These are phyloP conservation scores for Exophiala sideris DNA, from an alignment of 2,329 filamentous ascomycete species.

Conservation along the genomic window DNA sequence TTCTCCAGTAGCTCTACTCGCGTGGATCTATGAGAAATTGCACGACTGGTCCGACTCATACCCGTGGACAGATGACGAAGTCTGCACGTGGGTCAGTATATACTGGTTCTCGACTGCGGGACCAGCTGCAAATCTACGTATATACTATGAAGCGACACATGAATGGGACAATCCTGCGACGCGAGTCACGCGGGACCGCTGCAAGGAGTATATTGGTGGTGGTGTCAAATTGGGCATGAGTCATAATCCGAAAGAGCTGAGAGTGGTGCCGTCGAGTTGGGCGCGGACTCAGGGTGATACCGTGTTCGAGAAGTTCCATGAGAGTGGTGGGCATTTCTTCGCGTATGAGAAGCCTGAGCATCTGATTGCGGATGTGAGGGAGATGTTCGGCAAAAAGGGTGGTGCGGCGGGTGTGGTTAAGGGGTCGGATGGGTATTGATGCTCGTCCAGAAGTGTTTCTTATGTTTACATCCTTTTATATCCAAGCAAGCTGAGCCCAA, in stretches of 20 bases:
- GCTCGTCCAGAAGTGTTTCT: too few relatives aligned
- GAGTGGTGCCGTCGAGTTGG: slow-evolving; percentile 50
- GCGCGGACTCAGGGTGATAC: slow-evolving; percentile 50
- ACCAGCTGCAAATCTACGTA: slow-evolving; percentile 62
- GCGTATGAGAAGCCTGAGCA: slow-evolving; percentile 50
- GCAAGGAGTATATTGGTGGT: slow-evolving; percentile 32
- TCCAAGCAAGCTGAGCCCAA: too few relatives aligned
- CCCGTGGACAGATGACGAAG: slow-evolving; percentile 71
- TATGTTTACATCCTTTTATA: too few relatives aligned
- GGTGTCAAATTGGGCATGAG: slow-evolving; percentile 53
- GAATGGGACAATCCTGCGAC: slow-evolving; percentile 19
- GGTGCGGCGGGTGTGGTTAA: slow-evolving; percentile 34
- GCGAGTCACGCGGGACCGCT: slow-evolving; percentile 22
- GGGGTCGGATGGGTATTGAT: slow-evolving; percentile 35
- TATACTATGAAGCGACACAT: slow-evolving; percentile 68
- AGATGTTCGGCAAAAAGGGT: slow-evolving; percentile 47
- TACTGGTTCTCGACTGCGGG: slow-evolving; percentile 70
- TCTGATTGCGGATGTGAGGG: slow-evolving; percentile 45
- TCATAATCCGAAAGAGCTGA: slow-evolving; percentile 51
- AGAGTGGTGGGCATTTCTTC: slow-evolving; percentile 52
- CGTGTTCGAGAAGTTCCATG: slow-evolving; percentile 44
- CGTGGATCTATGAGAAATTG: slow-evolving; percentile 80
- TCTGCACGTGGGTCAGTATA: slow-evolving; percentile 70
- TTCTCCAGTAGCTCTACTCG: slow-evolving; percentile 65
- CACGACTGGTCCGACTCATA: slow-evolving; percentile 72